phyloP scores from a whole-genome alignment of 768 basidiomycete species.

The Pleurotus pulmonarius region DNA sequence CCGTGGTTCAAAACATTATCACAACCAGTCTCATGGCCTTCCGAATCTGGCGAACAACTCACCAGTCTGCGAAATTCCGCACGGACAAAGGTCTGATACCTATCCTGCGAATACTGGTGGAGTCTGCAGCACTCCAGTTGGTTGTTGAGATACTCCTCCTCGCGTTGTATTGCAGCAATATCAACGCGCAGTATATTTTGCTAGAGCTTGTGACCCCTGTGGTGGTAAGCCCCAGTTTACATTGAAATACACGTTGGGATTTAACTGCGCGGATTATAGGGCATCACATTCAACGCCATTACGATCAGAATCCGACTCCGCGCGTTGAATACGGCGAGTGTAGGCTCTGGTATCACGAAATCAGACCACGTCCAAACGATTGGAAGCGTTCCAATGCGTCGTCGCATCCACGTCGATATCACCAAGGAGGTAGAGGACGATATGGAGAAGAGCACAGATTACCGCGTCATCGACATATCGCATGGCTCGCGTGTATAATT shows the following conservation, averaged over 20 bases:
- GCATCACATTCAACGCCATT: slow-evolving; percentile 20
- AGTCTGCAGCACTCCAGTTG: slow-evolving; percentile 15
- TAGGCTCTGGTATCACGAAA: background rate
- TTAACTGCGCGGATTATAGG: background rate
- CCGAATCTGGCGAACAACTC: slow-evolving; percentile 17
- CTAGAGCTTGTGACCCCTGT: slow-evolving; percentile 14
- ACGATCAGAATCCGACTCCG: slow-evolving; percentile 17
- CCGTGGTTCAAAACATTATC: slow-evolving; percentile 19
- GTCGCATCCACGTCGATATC: slow-evolving; percentile 6
- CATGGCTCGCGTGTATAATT: too few relatives aligned
- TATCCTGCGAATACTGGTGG: slow-evolving; percentile 17
- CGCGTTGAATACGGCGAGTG: background rate
- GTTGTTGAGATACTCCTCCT: slow-evolving; percentile 14
- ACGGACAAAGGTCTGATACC: slow-evolving; percentile 11
- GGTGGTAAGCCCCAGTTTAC: slow-evolving; percentile 2
- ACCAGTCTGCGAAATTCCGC: slow-evolving; percentile 7
- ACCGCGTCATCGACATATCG: too few relatives aligned
- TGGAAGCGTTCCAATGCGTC: slow-evolving; percentile 8
- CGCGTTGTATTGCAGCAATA: slow-evolving; percentile 11
- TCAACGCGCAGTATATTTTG: slow-evolving; percentile 17
- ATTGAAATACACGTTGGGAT: background rate
- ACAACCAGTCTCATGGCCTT: slow-evolving; percentile 19
- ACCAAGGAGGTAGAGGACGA: background rate
- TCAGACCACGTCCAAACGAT: background rate
- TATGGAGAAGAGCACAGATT: background rate